Evolutionary conservation across 108 stramenopile genomes (phyloP).

Genomic region (Cyclotella baltica): DNA sequence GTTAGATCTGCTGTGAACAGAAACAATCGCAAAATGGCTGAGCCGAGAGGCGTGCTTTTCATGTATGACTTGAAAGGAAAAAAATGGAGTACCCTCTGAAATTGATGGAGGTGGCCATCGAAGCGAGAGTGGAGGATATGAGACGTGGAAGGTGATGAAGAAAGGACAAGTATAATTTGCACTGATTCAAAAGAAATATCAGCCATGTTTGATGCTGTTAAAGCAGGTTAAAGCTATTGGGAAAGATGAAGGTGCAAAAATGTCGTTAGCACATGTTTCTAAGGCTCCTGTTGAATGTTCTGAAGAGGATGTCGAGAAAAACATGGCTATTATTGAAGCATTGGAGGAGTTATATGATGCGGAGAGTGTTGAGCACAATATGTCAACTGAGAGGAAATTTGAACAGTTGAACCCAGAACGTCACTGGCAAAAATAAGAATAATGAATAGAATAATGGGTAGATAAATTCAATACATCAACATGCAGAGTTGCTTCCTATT

Average conservation of each 20-base stretch:
- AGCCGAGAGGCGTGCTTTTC: conserved; percentile 85
- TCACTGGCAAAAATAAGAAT: no score
- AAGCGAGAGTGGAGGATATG: conserved; percentile 86
- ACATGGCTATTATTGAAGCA: conserved; percentile 93
- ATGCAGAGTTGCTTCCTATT: no score
- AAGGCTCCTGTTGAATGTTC: conserved; percentile 89
- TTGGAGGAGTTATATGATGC: conserved; percentile 96
- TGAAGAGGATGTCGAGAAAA: conserved; percentile 94
- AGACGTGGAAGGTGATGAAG: conserved; percentile 65
- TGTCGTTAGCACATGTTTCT: conserved; percentile 74
- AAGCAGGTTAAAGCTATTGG: conserved; percentile 70
- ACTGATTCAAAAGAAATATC: conserved; percentile 81
- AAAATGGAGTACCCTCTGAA: conserved; percentile 65
- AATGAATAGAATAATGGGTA: no score
- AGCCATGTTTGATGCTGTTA: conserved; percentile 77
- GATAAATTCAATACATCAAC: no score
- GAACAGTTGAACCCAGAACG: no score
- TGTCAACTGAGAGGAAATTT: conserved; percentile 72
- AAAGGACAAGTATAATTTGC: conserved; percentile 75
- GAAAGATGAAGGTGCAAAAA: conserved; percentile 61
- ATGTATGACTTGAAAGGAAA: conserved; percentile 89
- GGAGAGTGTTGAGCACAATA: conserved; percentile 97
- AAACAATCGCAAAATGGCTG: conserved; percentile 83
- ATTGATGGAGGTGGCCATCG: conserved; percentile 85
- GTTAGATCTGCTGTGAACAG: conserved; percentile 79